phyloP scores from a whole-genome alignment of 495 filamentous ascomycete genomes.

The Penicillium paradoxum region DNA sequence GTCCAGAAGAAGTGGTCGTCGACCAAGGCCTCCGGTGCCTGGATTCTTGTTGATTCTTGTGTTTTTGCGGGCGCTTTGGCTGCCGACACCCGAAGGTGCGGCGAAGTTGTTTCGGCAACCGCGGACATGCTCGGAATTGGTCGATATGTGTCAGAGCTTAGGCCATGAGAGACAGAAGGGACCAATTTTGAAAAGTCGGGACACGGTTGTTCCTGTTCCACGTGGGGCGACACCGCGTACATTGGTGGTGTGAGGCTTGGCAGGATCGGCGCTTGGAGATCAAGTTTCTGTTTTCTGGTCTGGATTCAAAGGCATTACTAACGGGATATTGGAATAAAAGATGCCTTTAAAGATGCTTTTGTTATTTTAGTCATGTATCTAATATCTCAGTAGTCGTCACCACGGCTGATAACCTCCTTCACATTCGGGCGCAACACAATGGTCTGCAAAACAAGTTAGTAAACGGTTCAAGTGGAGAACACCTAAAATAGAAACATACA shows the following conservation, averaged over 20 bases:
- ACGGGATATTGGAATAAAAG: neutral
- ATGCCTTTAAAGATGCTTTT: too few species aligned
- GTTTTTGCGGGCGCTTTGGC: conserved; percentile 22
- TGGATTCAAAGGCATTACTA: neutral
- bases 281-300: neutral
- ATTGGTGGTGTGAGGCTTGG: conserved; percentile 18
- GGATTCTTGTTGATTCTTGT: conserved; percentile 24
- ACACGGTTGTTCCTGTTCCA: conserved; percentile 32
- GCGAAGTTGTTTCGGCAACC: conserved; percentile 29
- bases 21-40: conserved; percentile 32
- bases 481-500: conserved; percentile 43
- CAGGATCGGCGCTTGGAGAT: conserved; percentile 7
- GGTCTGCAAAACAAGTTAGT: conserved; percentile 53
- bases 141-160: conserved; percentile 11
- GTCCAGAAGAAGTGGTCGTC: conserved; percentile 79
- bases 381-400: conserved; percentile 70
- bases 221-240: conserved; percentile 36
- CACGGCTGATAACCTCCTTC: conserved; percentile 90
- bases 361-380: conserved; percentile 6
- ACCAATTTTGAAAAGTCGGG: conserved; percentile 17
- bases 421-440: conserved; percentile 80
- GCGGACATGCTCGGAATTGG: conserved; percentile 27
- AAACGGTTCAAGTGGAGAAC: neutral
- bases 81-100: conserved; percentile 38
- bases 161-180: conserved; percentile 11